These are phyloP conservation scores for Penicillium sclerotigenum DNA, from an alignment of 2,329 filamentous ascomycete genomes.

Conservation along the genomic window DNA sequence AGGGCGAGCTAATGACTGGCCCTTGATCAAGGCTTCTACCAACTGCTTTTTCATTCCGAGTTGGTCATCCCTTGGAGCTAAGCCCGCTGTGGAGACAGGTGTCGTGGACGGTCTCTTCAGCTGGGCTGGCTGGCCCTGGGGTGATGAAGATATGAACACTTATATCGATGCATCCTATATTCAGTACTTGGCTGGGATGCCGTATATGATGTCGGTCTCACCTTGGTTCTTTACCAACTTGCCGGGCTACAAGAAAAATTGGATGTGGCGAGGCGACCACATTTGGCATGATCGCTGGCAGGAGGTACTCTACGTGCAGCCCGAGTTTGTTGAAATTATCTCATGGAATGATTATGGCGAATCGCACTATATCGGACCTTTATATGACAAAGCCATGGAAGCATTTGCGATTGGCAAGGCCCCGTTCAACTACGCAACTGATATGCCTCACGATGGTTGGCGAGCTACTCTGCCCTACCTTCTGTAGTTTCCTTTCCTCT, in stretches of 20 bases:
- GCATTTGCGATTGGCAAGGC: neutral
- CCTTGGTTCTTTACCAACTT: constrained; percentile 59
- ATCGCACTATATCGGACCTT: constrained; percentile 27
- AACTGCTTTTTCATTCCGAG: constrained; percentile 47
- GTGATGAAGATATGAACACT: neutral
- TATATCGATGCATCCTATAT: neutral
- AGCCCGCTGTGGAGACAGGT: neutral
- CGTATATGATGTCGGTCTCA: constrained; percentile 54
- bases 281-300: constrained; percentile 61
- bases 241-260: constrained; percentile 57
- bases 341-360: constrained; percentile 52
- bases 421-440: neutral
- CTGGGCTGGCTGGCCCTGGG: neutral
- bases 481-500: too few species aligned
- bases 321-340: neutral
- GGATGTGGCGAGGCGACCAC: constrained; percentile 59
- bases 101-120: neutral
- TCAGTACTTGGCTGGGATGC: neutral
- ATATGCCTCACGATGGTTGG: neutral
- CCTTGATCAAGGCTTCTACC: constrained; percentile 34
- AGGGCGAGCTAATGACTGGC: constrained; percentile 43
- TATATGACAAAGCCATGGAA: neutral
- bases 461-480: neutral
- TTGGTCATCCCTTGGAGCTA: constrained; percentile 31
- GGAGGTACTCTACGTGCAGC: neutral